Evolutionary conservation across 805 yeast genomes (phyloP).

Genomic region (Clavispora phyllophila): DNA sequence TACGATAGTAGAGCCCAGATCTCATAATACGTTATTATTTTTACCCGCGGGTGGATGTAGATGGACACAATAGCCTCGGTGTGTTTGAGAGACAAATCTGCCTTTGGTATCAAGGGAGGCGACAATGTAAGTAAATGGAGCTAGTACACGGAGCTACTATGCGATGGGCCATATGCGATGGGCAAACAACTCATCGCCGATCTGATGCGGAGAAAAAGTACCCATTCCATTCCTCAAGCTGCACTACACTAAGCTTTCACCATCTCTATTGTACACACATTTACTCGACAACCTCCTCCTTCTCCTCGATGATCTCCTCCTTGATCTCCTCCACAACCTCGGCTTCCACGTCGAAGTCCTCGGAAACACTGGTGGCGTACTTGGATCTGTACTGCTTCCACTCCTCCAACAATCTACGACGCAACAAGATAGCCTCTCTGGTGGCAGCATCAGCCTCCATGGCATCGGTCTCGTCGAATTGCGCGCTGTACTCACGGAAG

Average conservation of each 20-base stretch:
- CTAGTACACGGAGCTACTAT: no score
- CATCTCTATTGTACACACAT: background rate
- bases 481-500: conserved; percentile 82
- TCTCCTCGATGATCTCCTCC: conserved; percentile 48
- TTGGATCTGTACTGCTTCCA: conserved; percentile 78
- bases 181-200: no score
- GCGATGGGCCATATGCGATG: no score
- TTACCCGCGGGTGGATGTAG: no score
- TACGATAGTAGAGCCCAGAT: background rate
- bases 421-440: conserved; percentile 79
- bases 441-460: conserved; percentile 93
- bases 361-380: conserved; percentile 28
- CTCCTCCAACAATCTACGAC: conserved; percentile 75
- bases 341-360: conserved; percentile 47
- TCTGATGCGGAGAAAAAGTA: no score
- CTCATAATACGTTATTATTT: no score
- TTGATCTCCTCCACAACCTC: conserved; percentile 53
- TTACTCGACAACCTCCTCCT: conserved; percentile 61
- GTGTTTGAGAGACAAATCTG: no score
- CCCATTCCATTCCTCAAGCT: no score
- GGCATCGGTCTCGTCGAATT: conserved; percentile 91
- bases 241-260: no score
- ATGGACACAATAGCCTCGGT: no score
- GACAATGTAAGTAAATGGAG: no score
- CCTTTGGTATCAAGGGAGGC: no score